Base-by-base conservation (phyloP, 352 stramenopile genomes). In the Pythium volutum region DNA sequence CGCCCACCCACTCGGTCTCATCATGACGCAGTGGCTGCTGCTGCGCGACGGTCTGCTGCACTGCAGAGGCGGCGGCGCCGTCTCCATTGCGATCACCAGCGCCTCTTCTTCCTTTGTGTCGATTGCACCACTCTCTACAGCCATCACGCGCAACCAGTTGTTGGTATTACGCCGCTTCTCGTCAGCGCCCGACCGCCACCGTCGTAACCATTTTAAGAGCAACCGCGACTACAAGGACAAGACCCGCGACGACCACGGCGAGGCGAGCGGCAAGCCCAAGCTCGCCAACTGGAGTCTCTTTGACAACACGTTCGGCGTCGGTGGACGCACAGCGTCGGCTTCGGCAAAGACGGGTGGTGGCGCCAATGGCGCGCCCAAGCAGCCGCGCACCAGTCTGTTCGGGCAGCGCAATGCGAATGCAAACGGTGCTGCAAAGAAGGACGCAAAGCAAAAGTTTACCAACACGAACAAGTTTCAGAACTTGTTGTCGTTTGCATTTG, bases 381-480 rank as follows among this genome's bases (percentile, higher is more conserved):
- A 79, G 38, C 64, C 54, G 52, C 64, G 64, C 31, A 29, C 31
- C n/a, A n/a, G 31, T n/a, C 31, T 51, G 45, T 67, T 66, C 34
- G 34, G 8, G 3, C 49, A 41, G 16, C 53, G 64, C 34, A n/a
- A 42, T 26, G 41, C 42, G 3, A 48, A 55, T 34, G 48, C 29
- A 15, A 38, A 34, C 10, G 26, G 11, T 46, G 59, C 59, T 20
- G 48, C 42, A 26, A 63, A 87, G 39, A 61, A 87, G 43, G 55
- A 48, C 23, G 56, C 80, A 42, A 50, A 27, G 16, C 67, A 70
- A 5, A 76, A 89, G 43, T 89, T 89, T 55, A 90, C 83, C 22
- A 89, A 92, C 74, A 90, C 83, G n/a, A 89, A 92, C 74, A 90
- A 92, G 67, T 92, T 92, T 52, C 80, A 90, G 70, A 92, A 92